Evolutionary conservation across 331 rosid genomes (phyloP).

Genomic region (Pyracantha coccinea): DNA sequence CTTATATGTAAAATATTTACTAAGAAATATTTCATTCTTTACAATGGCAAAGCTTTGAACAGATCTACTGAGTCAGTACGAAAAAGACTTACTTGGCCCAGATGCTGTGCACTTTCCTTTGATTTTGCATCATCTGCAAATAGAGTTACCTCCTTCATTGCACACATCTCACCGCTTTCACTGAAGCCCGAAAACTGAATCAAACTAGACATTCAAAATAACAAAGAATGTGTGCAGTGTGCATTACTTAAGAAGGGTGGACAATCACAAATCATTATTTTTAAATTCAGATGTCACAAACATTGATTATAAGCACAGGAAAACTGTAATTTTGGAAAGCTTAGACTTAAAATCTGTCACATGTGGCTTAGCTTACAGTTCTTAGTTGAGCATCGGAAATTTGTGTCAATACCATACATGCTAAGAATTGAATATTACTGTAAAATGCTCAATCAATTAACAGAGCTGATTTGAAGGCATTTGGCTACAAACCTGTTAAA

Average conservation of each 20-base stretch:
- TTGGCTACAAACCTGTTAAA: slow-evolving; percentile 35
- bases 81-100: slow-evolving; percentile 31
- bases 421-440: not conserved
- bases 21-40: not conserved
- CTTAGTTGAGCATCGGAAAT: not conserved
- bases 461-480: not conserved
- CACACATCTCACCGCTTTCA: slow-evolving; percentile 51
- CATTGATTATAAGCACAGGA: not conserved
- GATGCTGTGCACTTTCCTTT: slow-evolving; percentile 44
- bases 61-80: not conserved
- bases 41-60: not conserved
- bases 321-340: not conserved
- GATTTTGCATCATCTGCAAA: slow-evolving; percentile 52
- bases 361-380: not conserved
- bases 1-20: not conserved
- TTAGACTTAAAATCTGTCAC: not conserved
- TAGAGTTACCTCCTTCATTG: slow-evolving; percentile 49
- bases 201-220: not conserved
- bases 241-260: not conserved
- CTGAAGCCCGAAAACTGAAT: slow-evolving; percentile 14
- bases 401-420: not conserved
- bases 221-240: not conserved
- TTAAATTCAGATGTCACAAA: not conserved
- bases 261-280: not conserved
- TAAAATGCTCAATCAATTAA: not conserved